These are phyloP conservation scores for Capillidium heterosporum DNA, from an alignment of 371 early-diverging fungal species.

Conservation along the genomic window DNA sequence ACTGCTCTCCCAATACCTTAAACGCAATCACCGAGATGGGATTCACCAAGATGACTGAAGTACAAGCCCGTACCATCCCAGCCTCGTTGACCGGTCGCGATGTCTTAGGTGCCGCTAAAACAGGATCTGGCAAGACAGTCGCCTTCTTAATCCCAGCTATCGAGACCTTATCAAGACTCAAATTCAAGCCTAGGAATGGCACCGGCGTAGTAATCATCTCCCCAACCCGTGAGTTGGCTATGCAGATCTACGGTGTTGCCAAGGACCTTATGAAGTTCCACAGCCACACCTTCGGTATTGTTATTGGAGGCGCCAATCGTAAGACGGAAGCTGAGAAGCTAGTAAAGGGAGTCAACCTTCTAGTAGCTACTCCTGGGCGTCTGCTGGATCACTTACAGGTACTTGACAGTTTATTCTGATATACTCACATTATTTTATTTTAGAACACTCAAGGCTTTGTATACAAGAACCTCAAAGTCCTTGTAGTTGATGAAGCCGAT, in stretches of 20 bases:
- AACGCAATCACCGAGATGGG: constrained; percentile 85
- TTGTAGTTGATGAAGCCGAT: constrained; percentile 98
- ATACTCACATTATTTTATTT: background rate
- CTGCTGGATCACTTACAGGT: constrained; percentile 87
- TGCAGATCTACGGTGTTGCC: constrained; percentile 97
- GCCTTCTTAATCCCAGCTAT: constrained; percentile 95
- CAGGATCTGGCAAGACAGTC: constrained; percentile 97
- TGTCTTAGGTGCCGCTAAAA: constrained; percentile 97
- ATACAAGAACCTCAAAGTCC: constrained; percentile 69
- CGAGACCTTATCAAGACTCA: constrained; percentile 64
- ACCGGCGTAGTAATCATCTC: constrained; percentile 93
- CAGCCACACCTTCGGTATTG: constrained; percentile 87
- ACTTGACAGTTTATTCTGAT: background rate
- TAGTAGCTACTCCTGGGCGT: constrained; percentile 97
- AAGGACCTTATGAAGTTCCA: constrained; percentile 83
- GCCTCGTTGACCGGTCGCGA: constrained; percentile 90
- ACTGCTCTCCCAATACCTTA: constrained; percentile 41
- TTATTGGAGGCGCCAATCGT: constrained; percentile 95
- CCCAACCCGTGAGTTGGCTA: constrained; percentile 98
- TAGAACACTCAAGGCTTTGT: constrained; percentile 80
- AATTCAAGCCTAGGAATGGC: constrained; percentile 88
- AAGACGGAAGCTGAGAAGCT: constrained; percentile 89
- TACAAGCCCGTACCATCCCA: constrained; percentile 92
- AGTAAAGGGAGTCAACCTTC: constrained; percentile 78
- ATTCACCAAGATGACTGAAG: constrained; percentile 90